Conservation (phyloP, 805 yeast genomes). For the Sporopachydermia lactativora region DNA sequence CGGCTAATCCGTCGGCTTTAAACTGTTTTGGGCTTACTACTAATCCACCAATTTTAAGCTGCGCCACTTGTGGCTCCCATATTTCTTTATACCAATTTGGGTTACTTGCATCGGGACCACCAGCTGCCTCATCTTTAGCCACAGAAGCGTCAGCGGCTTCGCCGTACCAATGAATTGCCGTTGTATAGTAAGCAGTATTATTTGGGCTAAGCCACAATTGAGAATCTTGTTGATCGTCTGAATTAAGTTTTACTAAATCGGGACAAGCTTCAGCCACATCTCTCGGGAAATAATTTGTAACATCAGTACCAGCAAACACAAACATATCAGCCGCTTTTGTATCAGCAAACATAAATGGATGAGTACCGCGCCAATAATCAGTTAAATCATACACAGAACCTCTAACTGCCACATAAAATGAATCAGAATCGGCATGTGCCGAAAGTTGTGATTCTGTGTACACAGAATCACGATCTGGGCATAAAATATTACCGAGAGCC, state of each 20-base stretch:
- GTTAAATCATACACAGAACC: constrained; percentile 27
- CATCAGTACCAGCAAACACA: constrained; percentile 24
- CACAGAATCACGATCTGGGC: constrained; percentile 26
- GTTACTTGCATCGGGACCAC: no score
- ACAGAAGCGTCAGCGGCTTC: no score
- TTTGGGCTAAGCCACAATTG: constrained; percentile 17
- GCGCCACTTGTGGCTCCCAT: constrained; percentile 20
- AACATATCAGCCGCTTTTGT: constrained; percentile 21
- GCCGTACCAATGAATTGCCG: constrained; percentile 22
- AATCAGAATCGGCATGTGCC: constrained; percentile 21
- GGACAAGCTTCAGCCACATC: constrained; percentile 26
- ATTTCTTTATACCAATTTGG: constrained; percentile 23
- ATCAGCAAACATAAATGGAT: constrained; percentile 23
- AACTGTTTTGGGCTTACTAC: constrained; percentile 19
- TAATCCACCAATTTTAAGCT: constrained; percentile 22
- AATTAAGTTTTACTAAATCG: constrained; percentile 21
- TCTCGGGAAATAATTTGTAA: constrained; percentile 25
- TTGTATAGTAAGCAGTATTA: constrained; percentile 15
- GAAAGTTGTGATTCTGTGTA: constrained; percentile 23
- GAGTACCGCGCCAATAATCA: constrained; percentile 24
- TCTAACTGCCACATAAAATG: constrained; percentile 24
- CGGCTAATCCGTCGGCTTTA: constrained; percentile 9
- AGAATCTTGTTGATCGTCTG: no score
- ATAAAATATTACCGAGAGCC: constrained; percentile 21
- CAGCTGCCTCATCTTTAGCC: no score